Percentiles rank a stretch among this genome's conserved stretches.
Conservation (phyloP, 768 basidiomycete species). For the Amanita jacksonii region DNA sequence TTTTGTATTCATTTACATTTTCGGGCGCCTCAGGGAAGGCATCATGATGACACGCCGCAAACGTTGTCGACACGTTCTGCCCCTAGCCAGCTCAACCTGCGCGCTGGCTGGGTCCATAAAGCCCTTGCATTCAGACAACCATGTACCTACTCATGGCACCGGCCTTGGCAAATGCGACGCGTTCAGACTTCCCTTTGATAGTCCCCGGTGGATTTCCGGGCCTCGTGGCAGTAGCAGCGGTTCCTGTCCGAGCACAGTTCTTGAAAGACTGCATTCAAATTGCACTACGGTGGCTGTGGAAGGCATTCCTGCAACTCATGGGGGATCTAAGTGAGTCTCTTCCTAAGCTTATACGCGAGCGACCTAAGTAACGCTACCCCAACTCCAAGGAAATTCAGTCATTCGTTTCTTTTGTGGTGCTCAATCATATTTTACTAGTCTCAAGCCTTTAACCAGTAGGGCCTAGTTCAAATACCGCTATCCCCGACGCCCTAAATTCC, state of each 20-base stretch:
- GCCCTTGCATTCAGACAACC: not conserved
- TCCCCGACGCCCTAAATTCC: not conserved
- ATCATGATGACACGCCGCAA: not conserved
- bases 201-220: not conserved
- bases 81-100: not conserved
- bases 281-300: constrained; percentile 7
- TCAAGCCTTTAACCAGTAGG: constrained; percentile 1
- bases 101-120: not conserved
- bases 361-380: not conserved
- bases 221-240: not conserved
- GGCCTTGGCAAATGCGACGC: too few relatives aligned
- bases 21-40: not conserved
- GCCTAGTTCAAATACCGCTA: not conserved
- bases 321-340: constrained; percentile 3
- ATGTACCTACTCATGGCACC: too few relatives aligned
- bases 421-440: not conserved
- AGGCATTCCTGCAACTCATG: constrained; percentile 1
- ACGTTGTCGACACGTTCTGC: not conserved
- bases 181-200: not conserved
- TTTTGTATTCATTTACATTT: not conserved
- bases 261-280: not conserved
- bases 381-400: not conserved
- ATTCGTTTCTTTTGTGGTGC: not conserved
- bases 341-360: not conserved
- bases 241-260: not conserved